phyloP scores from a whole-genome alignment of 192 early-diverging fungal species.

The Podila epigama region DNA sequence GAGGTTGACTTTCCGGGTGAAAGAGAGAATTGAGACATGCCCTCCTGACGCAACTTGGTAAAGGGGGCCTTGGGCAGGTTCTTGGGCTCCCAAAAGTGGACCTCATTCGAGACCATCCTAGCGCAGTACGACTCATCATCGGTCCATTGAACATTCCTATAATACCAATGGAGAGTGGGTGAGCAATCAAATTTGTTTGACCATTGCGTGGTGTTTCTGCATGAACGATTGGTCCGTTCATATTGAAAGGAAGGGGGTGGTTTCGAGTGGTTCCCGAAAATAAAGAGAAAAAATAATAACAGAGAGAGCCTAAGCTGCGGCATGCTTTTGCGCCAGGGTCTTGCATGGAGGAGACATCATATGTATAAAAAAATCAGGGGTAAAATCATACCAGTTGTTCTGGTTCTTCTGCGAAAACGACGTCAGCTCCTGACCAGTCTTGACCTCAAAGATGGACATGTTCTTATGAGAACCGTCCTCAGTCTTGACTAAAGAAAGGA shows the following conservation, averaged over 20 bases:
- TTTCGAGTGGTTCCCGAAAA: background rate
- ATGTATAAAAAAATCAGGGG: background rate
- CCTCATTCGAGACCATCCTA: constrained; percentile 83
- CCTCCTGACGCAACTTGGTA: constrained; percentile 73
- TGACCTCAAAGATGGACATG: constrained; percentile 80
- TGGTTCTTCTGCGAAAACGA: constrained; percentile 86
- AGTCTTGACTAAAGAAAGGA: constrained; percentile 64
- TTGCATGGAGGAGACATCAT: too few species aligned
- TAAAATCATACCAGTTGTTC: constrained; percentile 62
- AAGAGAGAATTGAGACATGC: constrained; percentile 84
- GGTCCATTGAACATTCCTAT: constrained; percentile 93
- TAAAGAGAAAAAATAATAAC: background rate
- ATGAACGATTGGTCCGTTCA: too few species aligned
- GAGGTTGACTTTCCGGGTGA: constrained; percentile 85
- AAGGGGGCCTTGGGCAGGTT: constrained; percentile 63
- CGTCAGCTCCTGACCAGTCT: constrained; percentile 71
- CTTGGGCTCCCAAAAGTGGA: constrained; percentile 85
- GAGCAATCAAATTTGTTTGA: background rate
- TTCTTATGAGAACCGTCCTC: constrained; percentile 78
- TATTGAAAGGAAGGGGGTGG: background rate
- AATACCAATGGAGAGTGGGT: background rate
- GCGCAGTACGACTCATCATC: constrained; percentile 89
- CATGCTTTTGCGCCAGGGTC: background rate
- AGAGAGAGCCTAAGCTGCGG: background rate
- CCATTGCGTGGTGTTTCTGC: too few species aligned